Evolutionary conservation across 495 filamentous ascomycete species (phyloP).

Genomic region (Pyronema omphalodes): DNA sequence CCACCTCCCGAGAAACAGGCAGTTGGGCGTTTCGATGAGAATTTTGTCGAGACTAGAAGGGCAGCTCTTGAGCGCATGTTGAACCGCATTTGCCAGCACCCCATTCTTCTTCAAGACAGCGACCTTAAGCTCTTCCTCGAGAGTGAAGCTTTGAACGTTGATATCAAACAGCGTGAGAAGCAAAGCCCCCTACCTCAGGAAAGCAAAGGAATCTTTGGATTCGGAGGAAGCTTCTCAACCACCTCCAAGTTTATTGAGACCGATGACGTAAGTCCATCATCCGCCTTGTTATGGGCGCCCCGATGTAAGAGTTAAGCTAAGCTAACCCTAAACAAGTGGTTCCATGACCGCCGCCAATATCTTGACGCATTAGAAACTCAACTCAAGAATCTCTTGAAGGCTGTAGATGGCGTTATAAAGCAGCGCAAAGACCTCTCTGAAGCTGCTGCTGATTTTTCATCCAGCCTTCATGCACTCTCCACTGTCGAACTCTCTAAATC

Average conservation of each 20-base stretch:
- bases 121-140: slow-evolving; percentile 94
- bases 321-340: slow-evolving; percentile 44
- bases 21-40: slow-evolving; percentile 85
- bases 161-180: slow-evolving; percentile 95
- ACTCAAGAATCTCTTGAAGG: slow-evolving; percentile 80
- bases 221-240: slow-evolving; percentile 32
- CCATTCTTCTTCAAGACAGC: slow-evolving; percentile 76
- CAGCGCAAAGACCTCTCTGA: slow-evolving; percentile 87
- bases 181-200: slow-evolving; percentile 63
- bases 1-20: slow-evolving; percentile 97
- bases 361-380: slow-evolving; percentile 90
- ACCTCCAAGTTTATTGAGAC: slow-evolving; percentile 78
- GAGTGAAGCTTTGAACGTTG: slow-evolving; percentile 83
- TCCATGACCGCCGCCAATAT: slow-evolving; percentile 87
- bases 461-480: slow-evolving; percentile 80
- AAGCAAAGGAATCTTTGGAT: slow-evolving; percentile 81
- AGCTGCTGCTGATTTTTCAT: slow-evolving; percentile 78
- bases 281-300: neutral
- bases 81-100: slow-evolving; percentile 81
- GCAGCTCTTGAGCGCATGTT: slow-evolving; percentile 89
- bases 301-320: neutral
- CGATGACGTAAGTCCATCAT: slow-evolving; percentile 58
- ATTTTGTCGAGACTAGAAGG: slow-evolving; percentile 84
- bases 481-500: slow-evolving; percentile 26
- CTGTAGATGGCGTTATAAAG: slow-evolving; percentile 74